These are phyloP conservation scores for Trichosporon coremiiforme DNA, from an alignment of 1,284 basidiomycete genomes.

Conservation along the genomic window DNA sequence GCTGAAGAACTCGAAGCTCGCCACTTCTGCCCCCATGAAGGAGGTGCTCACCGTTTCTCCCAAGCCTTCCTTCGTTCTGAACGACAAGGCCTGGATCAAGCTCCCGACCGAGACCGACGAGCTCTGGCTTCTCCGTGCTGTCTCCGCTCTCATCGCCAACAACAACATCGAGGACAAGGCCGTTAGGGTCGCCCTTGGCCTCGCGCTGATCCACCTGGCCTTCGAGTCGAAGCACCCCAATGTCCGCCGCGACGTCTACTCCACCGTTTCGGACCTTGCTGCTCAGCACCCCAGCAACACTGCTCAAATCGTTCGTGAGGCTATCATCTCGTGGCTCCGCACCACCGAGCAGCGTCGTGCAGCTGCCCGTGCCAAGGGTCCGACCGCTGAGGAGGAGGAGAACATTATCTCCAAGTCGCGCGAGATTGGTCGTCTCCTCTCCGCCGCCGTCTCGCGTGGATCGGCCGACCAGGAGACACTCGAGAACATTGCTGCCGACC, in stretches of 20 bases:
- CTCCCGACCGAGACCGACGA: constrained; percentile 68
- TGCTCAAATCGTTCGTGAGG: constrained; percentile 63
- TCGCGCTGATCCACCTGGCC: constrained; percentile 68
- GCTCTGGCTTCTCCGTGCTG: constrained; percentile 73
- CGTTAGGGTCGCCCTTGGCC: constrained; percentile 65
- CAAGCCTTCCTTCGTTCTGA: constrained; percentile 82
- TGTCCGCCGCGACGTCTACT: constrained; percentile 61
- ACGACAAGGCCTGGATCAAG: constrained; percentile 83
- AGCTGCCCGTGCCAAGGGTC: constrained; percentile 33
- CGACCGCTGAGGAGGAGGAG: constrained; percentile 40
- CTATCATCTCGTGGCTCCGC: constrained; percentile 57
- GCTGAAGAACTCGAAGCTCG: constrained; percentile 51
- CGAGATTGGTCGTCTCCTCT: constrained; percentile 47
- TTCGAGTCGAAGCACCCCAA: constrained; percentile 63
- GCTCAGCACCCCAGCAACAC: constrained; percentile 59
- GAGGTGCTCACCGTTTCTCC: constrained; percentile 54
- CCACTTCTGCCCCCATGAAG: constrained; percentile 48
- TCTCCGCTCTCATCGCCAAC: constrained; percentile 61
- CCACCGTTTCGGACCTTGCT: constrained; percentile 57
- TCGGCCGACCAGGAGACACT: constrained; percentile 33
- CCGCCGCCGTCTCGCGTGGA: constrained; percentile 25
- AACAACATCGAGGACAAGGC: constrained; percentile 65
- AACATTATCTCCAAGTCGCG: constrained; percentile 38
- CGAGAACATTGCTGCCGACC: constrained; percentile 57
- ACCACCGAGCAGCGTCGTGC: constrained; percentile 39